Conservation (phyloP, 805 yeast genomes). For the Yarrowia divulgata region DNA sequence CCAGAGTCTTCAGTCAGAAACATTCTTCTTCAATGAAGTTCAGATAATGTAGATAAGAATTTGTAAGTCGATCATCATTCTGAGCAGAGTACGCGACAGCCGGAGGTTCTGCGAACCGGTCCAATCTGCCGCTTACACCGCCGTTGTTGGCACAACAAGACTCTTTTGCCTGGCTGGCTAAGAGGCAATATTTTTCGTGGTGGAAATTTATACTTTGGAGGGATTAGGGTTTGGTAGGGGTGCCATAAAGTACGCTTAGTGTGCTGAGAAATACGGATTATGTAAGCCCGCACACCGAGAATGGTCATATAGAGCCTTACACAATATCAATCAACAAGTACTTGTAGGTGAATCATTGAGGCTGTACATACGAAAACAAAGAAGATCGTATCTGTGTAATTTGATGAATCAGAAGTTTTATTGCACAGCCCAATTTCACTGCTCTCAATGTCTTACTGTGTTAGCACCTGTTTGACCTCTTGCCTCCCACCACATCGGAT, state of each 20-base stretch:
- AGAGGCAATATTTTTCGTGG: background rate
- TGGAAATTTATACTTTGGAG: slow-evolving; percentile 3
- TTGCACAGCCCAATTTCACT: too few relatives aligned
- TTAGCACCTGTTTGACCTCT: too few relatives aligned
- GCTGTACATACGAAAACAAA: too few relatives aligned
- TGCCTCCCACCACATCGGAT: too few relatives aligned
- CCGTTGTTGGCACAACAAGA: slow-evolving; percentile 29
- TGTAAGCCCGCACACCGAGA: background rate
- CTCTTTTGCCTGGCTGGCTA: background rate
- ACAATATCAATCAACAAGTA: too few relatives aligned
- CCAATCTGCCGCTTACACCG: slow-evolving; percentile 13
- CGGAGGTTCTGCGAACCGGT: background rate
- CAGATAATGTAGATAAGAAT: slow-evolving; percentile 40
- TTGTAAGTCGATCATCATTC: slow-evolving; percentile 31
- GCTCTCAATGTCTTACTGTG: too few relatives aligned
- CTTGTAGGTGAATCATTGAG: too few relatives aligned
- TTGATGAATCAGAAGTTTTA: too few relatives aligned
- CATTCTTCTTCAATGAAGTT: slow-evolving; percentile 35
- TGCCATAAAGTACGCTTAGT: background rate
- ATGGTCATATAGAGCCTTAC: too few relatives aligned
- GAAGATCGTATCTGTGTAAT: too few relatives aligned
- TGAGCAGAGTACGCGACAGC: background rate
- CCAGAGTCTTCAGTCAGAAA: slow-evolving; percentile 37
- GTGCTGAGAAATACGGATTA: background rate
- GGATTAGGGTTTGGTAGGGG: background rate